Conservation (phyloP, 2,329 filamentous ascomycete genomes). For the Apiospora sp. region DNA sequence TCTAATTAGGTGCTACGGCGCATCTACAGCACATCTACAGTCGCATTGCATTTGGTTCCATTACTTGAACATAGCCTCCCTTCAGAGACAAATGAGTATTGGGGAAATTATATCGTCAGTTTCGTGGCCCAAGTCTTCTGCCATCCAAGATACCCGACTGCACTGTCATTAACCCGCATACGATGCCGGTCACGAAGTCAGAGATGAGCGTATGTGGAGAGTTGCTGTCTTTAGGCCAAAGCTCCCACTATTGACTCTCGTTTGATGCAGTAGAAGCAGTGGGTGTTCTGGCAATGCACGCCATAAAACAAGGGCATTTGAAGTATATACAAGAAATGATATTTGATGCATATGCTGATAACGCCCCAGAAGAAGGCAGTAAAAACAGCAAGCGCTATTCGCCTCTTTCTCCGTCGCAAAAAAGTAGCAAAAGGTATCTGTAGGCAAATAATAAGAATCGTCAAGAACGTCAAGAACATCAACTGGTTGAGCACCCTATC, state of each 20-base stretch:
- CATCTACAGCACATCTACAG: background rate
- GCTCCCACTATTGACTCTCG: background rate
- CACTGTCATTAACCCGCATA: background rate
- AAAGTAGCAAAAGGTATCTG: conserved; percentile 12
- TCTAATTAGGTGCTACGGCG: background rate
- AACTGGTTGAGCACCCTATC: background rate
- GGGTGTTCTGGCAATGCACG: background rate
- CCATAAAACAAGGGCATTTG: background rate
- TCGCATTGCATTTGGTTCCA: background rate
- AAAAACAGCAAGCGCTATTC: background rate
- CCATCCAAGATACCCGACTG: too few relatives aligned
- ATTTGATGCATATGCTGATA: background rate
- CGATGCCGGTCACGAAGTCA: background rate
- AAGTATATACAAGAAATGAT: conserved; percentile 16
- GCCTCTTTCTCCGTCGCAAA: background rate
- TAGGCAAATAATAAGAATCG: background rate
- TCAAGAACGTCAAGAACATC: background rate
- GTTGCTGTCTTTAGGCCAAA: background rate
- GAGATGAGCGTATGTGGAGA: background rate
- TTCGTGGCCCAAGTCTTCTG: too few relatives aligned
- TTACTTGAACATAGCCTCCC: background rate
- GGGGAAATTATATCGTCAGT: too few relatives aligned
- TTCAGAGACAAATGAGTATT: too few relatives aligned
- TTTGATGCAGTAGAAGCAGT: background rate
- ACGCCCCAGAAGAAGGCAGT: background rate